phyloP scores from a whole-genome alignment of 148 eudicot species.

The Rhododendron ferrugineum region DNA sequence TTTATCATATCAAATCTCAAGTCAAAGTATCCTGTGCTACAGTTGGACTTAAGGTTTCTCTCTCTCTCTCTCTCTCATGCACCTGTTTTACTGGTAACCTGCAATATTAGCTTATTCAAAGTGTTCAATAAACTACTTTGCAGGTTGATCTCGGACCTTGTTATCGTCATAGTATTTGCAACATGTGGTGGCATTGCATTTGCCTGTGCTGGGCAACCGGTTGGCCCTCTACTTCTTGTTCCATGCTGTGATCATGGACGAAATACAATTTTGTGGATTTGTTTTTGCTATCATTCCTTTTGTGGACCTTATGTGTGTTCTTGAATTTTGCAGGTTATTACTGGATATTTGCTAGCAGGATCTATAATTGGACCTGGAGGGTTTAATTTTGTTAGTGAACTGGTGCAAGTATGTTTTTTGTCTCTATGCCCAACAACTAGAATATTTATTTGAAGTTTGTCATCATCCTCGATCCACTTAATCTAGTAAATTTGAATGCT shows the following conservation, averaged over 20 bases:
- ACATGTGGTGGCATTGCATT: conserved; percentile 99
- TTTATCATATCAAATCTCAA: conserved; percentile 93
- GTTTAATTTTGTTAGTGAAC: conserved; percentile 83
- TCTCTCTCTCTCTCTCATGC: background rate
- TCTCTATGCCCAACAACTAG: background rate
- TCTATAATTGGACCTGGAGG: conserved; percentile 98
- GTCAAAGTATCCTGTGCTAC: conserved; percentile 88
- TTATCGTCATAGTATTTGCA: conserved; percentile 94
- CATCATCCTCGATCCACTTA: background rate
- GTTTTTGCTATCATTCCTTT: background rate
- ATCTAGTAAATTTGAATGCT: background rate
- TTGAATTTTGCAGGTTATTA: conserved; percentile 66
- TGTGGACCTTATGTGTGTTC: background rate
- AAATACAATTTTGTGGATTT: background rate
- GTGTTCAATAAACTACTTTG: conserved; percentile 10
- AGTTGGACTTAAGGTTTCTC: conserved; percentile 76
- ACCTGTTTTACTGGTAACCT: background rate
- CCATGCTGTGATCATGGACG: background rate
- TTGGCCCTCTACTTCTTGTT: conserved; percentile 24
- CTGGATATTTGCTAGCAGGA: conserved; percentile 96
- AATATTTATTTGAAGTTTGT: background rate
- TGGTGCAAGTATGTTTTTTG: conserved; percentile 82
- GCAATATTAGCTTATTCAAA: background rate
- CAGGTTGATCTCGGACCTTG: conserved; percentile 96
- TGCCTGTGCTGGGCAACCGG: conserved; percentile 99